These are phyloP conservation scores for Aureobasidium melanogenum DNA, from an alignment of 2,329 filamentous ascomycete genomes.

Conservation along the genomic window DNA sequence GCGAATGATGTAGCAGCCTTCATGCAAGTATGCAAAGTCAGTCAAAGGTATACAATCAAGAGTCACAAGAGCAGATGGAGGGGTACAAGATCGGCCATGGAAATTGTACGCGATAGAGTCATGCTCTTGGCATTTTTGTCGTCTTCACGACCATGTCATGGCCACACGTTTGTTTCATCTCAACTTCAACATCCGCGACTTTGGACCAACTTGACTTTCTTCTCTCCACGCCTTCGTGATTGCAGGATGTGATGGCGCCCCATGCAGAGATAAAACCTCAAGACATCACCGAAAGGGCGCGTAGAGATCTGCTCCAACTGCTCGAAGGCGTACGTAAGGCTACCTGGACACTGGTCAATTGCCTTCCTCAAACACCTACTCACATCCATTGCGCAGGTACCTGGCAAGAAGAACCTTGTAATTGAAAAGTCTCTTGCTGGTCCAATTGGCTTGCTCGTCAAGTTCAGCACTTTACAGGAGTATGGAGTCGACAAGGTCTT, in stretches of 20 bases:
- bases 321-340: slow-evolving; percentile 82
- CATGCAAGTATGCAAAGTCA: slow-evolving; percentile 11
- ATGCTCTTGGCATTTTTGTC: background rate
- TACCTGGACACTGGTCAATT: slow-evolving; percentile 8
- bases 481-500: slow-evolving; percentile 98
- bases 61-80: background rate
- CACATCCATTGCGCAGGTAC: slow-evolving; percentile 54
- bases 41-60: background rate
- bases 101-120: background rate
- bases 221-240: background rate
- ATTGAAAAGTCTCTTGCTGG: slow-evolving; percentile 86
- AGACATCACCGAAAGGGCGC: slow-evolving; percentile 70
- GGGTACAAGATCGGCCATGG: background rate
- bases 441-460: slow-evolving; percentile 82
- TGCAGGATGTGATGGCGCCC: slow-evolving; percentile 27
- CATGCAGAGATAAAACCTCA: slow-evolving; percentile 56
- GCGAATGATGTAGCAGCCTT: slow-evolving; percentile 5
- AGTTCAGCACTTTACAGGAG: slow-evolving; percentile 89
- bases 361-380: background rate
- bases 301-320: slow-evolving; percentile 80
- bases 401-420: slow-evolving; percentile 97
- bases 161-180: background rate
- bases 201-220: background rate
- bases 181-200: background rate
- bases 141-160: background rate